Percentiles rank a stretch among this genome's conserved stretches.
phyloP scores from a whole-genome alignment of 306 rosid species.

The Elaeagnus macrophylla region DNA sequence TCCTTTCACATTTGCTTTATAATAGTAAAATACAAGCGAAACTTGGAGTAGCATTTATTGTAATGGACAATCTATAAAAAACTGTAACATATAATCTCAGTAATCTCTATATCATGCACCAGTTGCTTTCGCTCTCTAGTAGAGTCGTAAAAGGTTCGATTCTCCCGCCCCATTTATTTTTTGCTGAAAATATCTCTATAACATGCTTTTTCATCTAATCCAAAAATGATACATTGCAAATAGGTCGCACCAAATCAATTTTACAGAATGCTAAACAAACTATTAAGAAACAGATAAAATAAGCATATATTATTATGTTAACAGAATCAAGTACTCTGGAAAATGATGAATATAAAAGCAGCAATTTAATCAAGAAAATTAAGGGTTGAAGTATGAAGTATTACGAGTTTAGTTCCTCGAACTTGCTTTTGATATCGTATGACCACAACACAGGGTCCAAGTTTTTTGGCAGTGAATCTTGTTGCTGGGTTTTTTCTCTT shows the following conservation, averaged over 20 bases:
- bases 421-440: conserved; percentile 47
- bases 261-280: neutral
- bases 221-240: neutral
- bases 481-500: conserved; percentile 52
- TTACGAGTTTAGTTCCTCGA: conserved; percentile 55
- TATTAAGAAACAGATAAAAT: neutral
- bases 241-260: neutral
- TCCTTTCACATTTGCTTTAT: neutral
- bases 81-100: too few species aligned
- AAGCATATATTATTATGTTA: neutral
- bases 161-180: neutral
- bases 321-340: neutral
- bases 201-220: neutral
- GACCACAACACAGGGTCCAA: conserved; percentile 54
- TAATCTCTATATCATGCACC: too few species aligned
- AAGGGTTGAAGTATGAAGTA: conserved; percentile 24
- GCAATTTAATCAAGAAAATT: conserved; percentile 2
- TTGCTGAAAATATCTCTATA: conserved; percentile 5
- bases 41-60: too few species aligned
- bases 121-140: too few species aligned
- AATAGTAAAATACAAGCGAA: too few species aligned
- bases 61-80: too few species aligned
- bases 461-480: conserved; percentile 56
- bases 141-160: too few species aligned
- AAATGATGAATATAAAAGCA: neutral